Evolutionary conservation across 108 stramenopile genomes (phyloP), one percentile per base, ranked within the genome.

Genomic region (Nitzschia palea): DNA sequence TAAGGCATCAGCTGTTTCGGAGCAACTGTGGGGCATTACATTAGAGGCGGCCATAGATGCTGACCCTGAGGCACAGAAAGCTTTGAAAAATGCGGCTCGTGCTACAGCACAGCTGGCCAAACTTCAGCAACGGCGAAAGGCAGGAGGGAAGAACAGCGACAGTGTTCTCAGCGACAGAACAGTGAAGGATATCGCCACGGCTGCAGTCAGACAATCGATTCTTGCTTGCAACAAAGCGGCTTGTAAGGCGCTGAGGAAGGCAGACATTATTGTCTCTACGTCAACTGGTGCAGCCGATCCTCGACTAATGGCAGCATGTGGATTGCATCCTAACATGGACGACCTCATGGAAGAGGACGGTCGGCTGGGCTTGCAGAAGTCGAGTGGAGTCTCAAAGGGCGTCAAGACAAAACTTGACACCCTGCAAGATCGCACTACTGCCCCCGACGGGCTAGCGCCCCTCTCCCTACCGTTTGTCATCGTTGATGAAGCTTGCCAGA

Each of bases 271-370:
- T 57, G 97, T 98, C 27, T 77, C 86, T 26, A 98, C 98, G 4
- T 98, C 94, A 32, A 93, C 94, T 5, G 98, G 98, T 26, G 97
- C 99, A 10, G 96, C 94, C 4, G 98, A 99, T 73, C 76, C 94
- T 10, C 90, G 97, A 32, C 82, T 99, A 6, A 57, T 93, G 44
- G 94, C 96, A n/a, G 90, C 94, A 8, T 94, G 92, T 63, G 92
- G 92, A 22, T 74, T 93, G 37, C 55, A 74, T 36, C 40, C 76
- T 5, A 80, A 81, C 34, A 71, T 79, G 25, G 80, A 84, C 25
- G 82, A 85, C 1, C 36, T 55, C 23, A 34, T 20, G 12, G 62
- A 71, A 44, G 50, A 34, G n/a, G 67, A 77, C 20, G 52, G 53
- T 2, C 47, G 68, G 15, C 17, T 55, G 28, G 47, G 47, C n/a